Evolutionary conservation across 805 yeast species (phyloP).

Genomic region (Vanderwaltozyma tropicalis): DNA sequence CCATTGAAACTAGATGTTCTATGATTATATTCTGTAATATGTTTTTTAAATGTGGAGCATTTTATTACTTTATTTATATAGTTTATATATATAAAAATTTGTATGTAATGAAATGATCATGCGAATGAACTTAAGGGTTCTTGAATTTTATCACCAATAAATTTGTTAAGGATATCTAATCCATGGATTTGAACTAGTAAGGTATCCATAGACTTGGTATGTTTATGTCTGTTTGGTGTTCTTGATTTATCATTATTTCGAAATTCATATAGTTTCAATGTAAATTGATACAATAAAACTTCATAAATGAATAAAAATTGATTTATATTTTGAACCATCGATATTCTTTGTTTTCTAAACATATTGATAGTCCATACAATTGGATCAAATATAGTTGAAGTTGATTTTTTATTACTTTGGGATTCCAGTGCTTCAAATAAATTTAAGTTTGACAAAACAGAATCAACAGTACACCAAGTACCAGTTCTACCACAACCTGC

Average conservation of each 20-base stretch:
- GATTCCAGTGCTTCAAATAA: constrained; percentile 13
- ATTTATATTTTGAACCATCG: constrained; percentile 76
- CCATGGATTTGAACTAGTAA: neutral
- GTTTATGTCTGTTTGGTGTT: neutral
- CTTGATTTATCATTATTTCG: neutral
- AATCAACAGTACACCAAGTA: constrained; percentile 66
- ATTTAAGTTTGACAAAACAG: constrained; percentile 34
- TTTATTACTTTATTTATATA: no score
- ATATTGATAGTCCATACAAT: constrained; percentile 52
- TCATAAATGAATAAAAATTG: constrained; percentile 73
- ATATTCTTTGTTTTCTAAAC: constrained; percentile 63
- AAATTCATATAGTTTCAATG: constrained; percentile 10
- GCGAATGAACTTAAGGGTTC: neutral
- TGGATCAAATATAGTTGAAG: constrained; percentile 34
- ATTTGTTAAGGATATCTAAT: neutral
- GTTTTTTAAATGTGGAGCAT: no score
- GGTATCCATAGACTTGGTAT: neutral
- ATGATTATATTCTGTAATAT: no score
- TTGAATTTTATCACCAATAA: neutral
- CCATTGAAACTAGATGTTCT: no score
- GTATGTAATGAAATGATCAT: neutral
- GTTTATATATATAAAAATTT: no score
- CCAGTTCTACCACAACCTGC: constrained; percentile 98
- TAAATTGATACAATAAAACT: constrained; percentile 29
- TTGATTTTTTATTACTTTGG: neutral